phyloP scores from a whole-genome alignment of 306 rosid genomes.

The Comarum palustre region DNA sequence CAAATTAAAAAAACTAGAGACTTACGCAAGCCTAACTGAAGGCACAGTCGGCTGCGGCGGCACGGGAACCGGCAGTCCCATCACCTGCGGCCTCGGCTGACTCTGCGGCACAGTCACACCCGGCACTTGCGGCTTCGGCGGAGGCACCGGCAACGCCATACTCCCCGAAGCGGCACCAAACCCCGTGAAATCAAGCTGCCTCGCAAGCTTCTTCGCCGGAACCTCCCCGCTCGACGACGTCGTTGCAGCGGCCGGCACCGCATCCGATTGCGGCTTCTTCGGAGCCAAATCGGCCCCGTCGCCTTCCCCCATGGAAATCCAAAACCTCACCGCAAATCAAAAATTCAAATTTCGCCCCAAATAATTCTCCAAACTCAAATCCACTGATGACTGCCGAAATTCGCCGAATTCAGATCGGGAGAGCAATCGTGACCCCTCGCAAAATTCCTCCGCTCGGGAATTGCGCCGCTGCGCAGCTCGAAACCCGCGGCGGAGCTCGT shows the following conservation, averaged over 20 bases:
- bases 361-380: constrained; percentile 35
- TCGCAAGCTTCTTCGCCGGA: constrained; percentile 82
- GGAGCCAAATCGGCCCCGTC: constrained; percentile 56
- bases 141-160: constrained; percentile 38
- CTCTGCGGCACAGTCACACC: constrained; percentile 11
- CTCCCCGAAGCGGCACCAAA: constrained; percentile 42
- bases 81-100: constrained; percentile 21
- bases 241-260: constrained; percentile 19
- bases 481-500: constrained; percentile 34
- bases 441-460: constrained; percentile 1
- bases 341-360: constrained; percentile 23
- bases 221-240: constrained; percentile 39
- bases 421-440: not conserved
- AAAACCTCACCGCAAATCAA: constrained; percentile 26
- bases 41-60: constrained; percentile 42
- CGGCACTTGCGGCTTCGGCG: constrained; percentile 33
- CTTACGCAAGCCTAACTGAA: constrained; percentile 72
- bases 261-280: constrained; percentile 51
- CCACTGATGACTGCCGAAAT: constrained; percentile 16
- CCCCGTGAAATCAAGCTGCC: constrained; percentile 92
- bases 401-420: constrained; percentile 16
- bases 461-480: constrained; percentile 38
- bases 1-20: constrained; percentile 15
- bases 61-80: constrained; percentile 31
- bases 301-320: constrained; percentile 71